phyloP scores from a whole-genome alignment of 2,329 filamentous ascomycete species.

The Emydomyces testavorans region DNA sequence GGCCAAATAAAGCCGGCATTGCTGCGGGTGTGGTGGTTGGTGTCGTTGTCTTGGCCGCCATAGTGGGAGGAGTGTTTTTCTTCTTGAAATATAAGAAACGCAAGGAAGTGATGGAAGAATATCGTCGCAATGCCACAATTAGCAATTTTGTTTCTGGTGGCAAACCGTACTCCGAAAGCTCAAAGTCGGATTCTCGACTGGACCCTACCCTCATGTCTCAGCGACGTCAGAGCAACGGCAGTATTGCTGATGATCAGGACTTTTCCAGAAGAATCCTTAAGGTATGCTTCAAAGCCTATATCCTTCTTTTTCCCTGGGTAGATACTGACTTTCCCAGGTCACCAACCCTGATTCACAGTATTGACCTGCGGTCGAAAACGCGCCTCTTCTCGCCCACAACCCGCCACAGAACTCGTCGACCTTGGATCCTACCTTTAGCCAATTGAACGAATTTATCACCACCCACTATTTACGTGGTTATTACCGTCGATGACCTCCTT shows the following conservation, averaged over 20 bases:
- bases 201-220: constrained; percentile 74
- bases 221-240: constrained; percentile 80
- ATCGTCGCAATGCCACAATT: constrained; percentile 67
- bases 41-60: constrained; percentile 55
- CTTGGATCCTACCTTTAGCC: background rate
- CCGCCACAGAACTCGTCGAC: background rate
- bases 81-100: constrained; percentile 65
- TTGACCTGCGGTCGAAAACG: background rate
- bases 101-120: constrained; percentile 69
- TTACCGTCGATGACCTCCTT: background rate
- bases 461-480: background rate
- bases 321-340: constrained; percentile 4
- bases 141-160: constrained; percentile 57
- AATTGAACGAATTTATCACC: background rate
- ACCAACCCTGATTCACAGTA: constrained; percentile 13
- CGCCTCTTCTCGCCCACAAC: background rate
- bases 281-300: constrained; percentile 41
- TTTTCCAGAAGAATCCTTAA: constrained; percentile 92
- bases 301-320: background rate
- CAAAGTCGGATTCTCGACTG: constrained; percentile 70
- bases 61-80: constrained; percentile 59
- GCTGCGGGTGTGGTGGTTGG: constrained; percentile 81
- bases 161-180: constrained; percentile 50
- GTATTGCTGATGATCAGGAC: constrained; percentile 93
- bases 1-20: constrained; percentile 68